A percentile compares a stretch with the other conserved stretches of the same genome.
phyloP scores from a whole-genome alignment of 805 yeast species.

The Nakazawaea wickerhamii region DNA sequence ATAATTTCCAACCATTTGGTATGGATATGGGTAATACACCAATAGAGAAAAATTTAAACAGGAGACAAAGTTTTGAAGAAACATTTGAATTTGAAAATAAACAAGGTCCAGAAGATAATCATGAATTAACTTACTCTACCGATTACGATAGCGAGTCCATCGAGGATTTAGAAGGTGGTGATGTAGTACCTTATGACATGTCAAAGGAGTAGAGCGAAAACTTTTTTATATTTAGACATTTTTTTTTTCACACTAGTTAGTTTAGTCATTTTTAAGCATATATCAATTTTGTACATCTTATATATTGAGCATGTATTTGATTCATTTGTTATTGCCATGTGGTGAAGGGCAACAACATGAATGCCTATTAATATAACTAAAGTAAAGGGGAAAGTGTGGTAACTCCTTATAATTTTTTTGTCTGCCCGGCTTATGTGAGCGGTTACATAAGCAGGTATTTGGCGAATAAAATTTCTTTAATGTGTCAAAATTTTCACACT shows the following conservation, averaged over 20 bases:
- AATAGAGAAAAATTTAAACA: conserved; percentile 19
- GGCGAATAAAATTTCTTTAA: too few relatives aligned
- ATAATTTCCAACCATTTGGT: conserved; percentile 16
- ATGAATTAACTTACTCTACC: conserved; percentile 8
- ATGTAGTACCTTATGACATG: conserved; percentile 13
- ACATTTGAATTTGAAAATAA: conserved; percentile 12
- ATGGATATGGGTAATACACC: neutral
- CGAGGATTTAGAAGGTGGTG: conserved; percentile 23
- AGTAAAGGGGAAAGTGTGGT: too few relatives aligned
- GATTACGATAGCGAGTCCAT: neutral
- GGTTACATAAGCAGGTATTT: too few relatives aligned
- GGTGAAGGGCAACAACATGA: too few relatives aligned
- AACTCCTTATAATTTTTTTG: too few relatives aligned
- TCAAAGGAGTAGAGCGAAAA: neutral
- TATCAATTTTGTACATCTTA: too few relatives aligned
- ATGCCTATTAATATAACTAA: too few relatives aligned
- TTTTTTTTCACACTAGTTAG: neutral
- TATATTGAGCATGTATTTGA: too few relatives aligned
- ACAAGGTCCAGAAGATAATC: conserved; percentile 13
- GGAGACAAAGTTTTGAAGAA: conserved; percentile 14
- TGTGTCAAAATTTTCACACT: too few relatives aligned
- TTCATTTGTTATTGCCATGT: too few relatives aligned
- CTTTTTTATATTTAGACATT: neutral
- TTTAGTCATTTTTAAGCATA: too few relatives aligned
- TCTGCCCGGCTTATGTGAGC: too few relatives aligned